These are phyloP conservation scores for Lipomyces mesembrius DNA, from an alignment of 805 yeast species.

Conservation along the genomic window DNA sequence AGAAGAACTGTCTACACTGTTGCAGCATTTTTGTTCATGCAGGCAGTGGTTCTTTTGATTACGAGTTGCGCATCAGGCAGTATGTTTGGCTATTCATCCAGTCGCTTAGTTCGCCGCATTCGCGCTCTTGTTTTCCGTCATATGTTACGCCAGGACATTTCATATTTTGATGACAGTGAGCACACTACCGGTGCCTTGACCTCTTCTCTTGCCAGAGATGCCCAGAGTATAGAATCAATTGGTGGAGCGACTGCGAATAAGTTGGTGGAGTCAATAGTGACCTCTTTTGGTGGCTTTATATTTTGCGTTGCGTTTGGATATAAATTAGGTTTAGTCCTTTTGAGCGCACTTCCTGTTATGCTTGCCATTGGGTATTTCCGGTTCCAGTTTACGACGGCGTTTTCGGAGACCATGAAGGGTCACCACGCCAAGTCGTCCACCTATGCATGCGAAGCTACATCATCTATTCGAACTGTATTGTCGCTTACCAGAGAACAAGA, in stretches of 20 bases:
- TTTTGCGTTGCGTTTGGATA: constrained; percentile 49
- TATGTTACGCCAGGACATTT: constrained; percentile 42
- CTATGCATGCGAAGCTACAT: constrained; percentile 50
- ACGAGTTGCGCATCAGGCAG: constrained; percentile 28
- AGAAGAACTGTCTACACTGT: constrained; percentile 24
- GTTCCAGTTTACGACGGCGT: constrained; percentile 45
- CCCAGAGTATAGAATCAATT: constrained; percentile 43
- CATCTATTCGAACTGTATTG: constrained; percentile 52
- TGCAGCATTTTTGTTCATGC: constrained; percentile 38
- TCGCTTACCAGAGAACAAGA: constrained; percentile 51
- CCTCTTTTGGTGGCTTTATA: constrained; percentile 49
- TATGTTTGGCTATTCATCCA: constrained; percentile 35
- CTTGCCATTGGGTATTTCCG: constrained; percentile 51
- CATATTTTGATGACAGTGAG: constrained; percentile 42
- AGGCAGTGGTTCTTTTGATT: constrained; percentile 22
- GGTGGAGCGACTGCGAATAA: constrained; percentile 45
- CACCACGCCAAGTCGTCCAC: constrained; percentile 49
- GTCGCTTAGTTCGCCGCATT: constrained; percentile 39
- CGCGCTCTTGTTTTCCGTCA: constrained; percentile 39
- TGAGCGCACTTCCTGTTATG: constrained; percentile 46
- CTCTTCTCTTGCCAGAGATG: constrained; percentile 42
- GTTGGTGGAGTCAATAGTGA: constrained; percentile 44
- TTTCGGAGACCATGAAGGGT: constrained; percentile 48
- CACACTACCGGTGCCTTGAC: constrained; percentile 43
- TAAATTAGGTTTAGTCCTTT: constrained; percentile 52